Percentiles rank a stretch among this genome's conserved stretches.
These are phyloP conservation scores for Dryadomyces quercus-mongolicae DNA, from an alignment of 2,329 filamentous ascomycete genomes.

Conservation along the genomic window DNA sequence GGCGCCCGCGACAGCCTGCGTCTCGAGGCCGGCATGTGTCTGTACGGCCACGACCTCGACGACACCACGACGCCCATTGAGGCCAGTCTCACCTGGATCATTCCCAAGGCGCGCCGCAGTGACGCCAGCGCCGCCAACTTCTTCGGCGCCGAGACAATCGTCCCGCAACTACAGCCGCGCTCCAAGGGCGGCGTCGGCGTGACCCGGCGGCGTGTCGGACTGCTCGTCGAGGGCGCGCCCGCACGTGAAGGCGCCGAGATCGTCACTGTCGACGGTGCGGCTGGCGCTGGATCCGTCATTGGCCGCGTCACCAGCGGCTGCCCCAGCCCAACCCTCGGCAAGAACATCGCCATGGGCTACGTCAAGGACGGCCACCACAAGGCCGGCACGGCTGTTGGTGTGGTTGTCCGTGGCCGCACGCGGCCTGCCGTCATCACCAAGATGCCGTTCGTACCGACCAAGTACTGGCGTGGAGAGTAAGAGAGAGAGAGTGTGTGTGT, in stretches of 20 bases:
- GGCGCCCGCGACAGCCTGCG: conserved; percentile 86
- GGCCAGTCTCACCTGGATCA: conserved; percentile 58
- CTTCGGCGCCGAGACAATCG: conserved; percentile 68
- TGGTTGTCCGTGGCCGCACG: conserved; percentile 65
- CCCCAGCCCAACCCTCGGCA: conserved; percentile 72
- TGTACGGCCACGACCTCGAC: conserved; percentile 97
- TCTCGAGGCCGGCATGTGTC: conserved; percentile 94
- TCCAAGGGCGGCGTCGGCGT: conserved; percentile 62
- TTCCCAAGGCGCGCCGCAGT: conserved; percentile 64
- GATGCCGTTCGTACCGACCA: conserved; percentile 78
- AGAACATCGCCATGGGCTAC: conserved; percentile 96
- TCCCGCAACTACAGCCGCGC: conserved; percentile 62
- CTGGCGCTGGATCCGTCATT: conserved; percentile 34
- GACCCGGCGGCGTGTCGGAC: conserved; percentile 61
- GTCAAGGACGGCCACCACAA: conserved; percentile 73
- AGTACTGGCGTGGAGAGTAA: conserved; percentile 50
- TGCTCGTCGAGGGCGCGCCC: conserved; percentile 74
- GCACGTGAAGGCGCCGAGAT: conserved; percentile 83
- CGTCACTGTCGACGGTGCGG: conserved; percentile 24
- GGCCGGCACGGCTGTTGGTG: conserved; percentile 66
- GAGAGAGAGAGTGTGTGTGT: too few species aligned
- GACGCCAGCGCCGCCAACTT: conserved; percentile 51
- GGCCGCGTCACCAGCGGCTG: conserved; percentile 81
- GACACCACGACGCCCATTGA: conserved; percentile 55
- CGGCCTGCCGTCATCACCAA: conserved; percentile 66